Percentiles rank a stretch among this genome's conserved stretches.
These are phyloP conservation scores for Dendrostoma leiphaemia DNA, from an alignment of 2,329 filamentous ascomycete genomes.

Conservation along the genomic window DNA sequence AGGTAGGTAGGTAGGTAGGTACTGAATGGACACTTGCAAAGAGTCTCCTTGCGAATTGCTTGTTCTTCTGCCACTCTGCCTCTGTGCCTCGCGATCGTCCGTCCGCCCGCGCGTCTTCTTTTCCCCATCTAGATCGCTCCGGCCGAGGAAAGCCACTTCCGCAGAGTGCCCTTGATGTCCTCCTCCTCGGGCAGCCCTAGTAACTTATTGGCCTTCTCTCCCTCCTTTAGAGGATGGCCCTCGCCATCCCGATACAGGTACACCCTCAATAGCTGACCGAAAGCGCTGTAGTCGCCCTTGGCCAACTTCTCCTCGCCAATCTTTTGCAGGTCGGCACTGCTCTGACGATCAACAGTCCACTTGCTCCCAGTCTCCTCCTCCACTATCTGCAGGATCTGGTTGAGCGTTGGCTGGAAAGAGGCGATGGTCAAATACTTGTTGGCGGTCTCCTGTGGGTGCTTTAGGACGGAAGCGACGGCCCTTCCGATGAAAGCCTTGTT, in stretches of 20 bases:
- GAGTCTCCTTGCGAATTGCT: too few species aligned
- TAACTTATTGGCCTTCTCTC: slow-evolving; percentile 25
- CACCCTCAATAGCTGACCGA: slow-evolving; percentile 26
- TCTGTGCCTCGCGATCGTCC: too few species aligned
- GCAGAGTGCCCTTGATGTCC: slow-evolving; percentile 18
- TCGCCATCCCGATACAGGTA: slow-evolving; percentile 35
- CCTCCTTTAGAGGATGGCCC: slow-evolving; percentile 25
- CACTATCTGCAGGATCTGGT: slow-evolving; percentile 50
- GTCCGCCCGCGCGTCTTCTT: too few species aligned
- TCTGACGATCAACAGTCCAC: slow-evolving; percentile 43
- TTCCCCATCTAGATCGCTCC: background rate
- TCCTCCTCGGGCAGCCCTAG: slow-evolving; percentile 24
- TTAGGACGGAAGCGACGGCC: slow-evolving; percentile 50
- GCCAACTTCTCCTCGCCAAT: slow-evolving; percentile 39
- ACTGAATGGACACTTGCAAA: too few species aligned
- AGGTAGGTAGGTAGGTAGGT: too few species aligned
- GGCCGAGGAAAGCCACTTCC: slow-evolving; percentile 11
- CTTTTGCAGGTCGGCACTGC: slow-evolving; percentile 33
- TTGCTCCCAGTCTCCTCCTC: slow-evolving; percentile 52
- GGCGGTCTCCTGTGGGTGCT: slow-evolving; percentile 46
- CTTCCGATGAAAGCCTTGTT: slow-evolving; percentile 50
- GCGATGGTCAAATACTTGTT: slow-evolving; percentile 58
- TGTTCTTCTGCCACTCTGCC: too few species aligned
- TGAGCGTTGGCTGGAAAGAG: slow-evolving; percentile 57
- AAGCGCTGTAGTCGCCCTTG: slow-evolving; percentile 36